phyloP scores from a whole-genome alignment of 1,284 basidiomycete species.

The Neolentinus lepideus region DNA sequence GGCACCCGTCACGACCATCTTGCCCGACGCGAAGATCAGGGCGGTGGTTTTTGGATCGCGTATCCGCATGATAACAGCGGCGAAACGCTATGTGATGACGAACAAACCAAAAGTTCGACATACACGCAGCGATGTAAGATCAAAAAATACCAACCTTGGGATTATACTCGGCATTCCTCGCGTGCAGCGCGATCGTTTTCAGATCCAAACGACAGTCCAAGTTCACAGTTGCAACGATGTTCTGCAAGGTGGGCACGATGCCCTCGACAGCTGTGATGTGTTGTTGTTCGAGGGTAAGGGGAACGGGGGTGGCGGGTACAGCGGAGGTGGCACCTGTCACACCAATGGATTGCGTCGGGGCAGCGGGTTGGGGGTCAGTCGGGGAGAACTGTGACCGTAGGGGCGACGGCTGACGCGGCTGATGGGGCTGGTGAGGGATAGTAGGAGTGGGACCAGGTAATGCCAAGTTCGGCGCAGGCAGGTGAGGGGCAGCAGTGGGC shows the following conservation, averaged over 20 bases:
- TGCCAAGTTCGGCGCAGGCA: slow-evolving; percentile 28
- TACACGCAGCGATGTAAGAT: slow-evolving; percentile 36
- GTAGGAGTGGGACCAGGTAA: slow-evolving; percentile 29
- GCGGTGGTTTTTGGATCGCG: slow-evolving; percentile 99
- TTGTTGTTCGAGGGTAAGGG: slow-evolving; percentile 79
- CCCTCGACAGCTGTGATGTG: slow-evolving; percentile 93
- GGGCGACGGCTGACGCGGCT: slow-evolving; percentile 7
- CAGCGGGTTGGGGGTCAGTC: slow-evolving; percentile 16
- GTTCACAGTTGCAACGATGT: slow-evolving; percentile 99
- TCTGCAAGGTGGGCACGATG: slow-evolving; percentile 92
- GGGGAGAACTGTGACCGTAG: slow-evolving; percentile 14
- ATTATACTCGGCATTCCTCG: slow-evolving; percentile 98
- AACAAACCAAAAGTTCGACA: slow-evolving; percentile 52
- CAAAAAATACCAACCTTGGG: slow-evolving; percentile 85
- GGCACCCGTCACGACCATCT: slow-evolving; percentile 99
- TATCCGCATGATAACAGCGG: slow-evolving; percentile 99
- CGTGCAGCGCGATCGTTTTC: slow-evolving; percentile 98
- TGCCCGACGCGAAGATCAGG: slow-evolving; percentile 98
- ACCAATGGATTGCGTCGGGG: slow-evolving; percentile 19
- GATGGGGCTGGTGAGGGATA: slow-evolving; percentile 18
- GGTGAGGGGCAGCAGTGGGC: slow-evolving; percentile 8
- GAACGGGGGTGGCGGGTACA: slow-evolving; percentile 53
- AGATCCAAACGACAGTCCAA: slow-evolving; percentile 95
- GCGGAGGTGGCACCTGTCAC: slow-evolving; percentile 42
- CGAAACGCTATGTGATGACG: slow-evolving; percentile 86